Conservation (phyloP, 148 eudicot species). For the Linanthus parryae region DNA sequence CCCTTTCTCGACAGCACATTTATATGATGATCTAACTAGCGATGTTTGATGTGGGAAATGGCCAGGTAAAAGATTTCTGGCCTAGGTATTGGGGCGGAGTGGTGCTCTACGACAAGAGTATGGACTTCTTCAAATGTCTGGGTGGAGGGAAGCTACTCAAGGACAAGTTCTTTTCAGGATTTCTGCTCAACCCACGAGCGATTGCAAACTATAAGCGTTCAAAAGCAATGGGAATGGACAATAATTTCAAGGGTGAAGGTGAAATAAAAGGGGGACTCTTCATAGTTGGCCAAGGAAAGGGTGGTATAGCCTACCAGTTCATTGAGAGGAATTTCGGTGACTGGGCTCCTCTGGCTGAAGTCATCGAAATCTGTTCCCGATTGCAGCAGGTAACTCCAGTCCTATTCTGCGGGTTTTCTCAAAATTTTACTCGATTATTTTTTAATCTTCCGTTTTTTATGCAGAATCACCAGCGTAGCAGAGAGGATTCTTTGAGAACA, state of each 20-base stretch:
- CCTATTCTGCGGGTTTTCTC: slow-evolving; percentile 4
- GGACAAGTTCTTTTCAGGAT: slow-evolving; percentile 46
- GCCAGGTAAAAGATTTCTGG: slow-evolving; percentile 37
- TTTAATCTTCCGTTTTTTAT: neutral
- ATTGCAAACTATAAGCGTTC: slow-evolving; percentile 42
- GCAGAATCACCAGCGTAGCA: slow-evolving; percentile 23
- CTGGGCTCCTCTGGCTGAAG: slow-evolving; percentile 44
- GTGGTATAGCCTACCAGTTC: slow-evolving; percentile 45
- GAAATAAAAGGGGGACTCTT: slow-evolving; percentile 50
- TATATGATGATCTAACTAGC: too few relatives aligned
- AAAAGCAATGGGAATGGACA: slow-evolving; percentile 31
- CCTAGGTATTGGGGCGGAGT: slow-evolving; percentile 46
- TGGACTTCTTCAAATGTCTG: slow-evolving; percentile 40
- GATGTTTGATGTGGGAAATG: too few relatives aligned
- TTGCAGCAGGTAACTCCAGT: slow-evolving; percentile 34
- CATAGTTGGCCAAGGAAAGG: slow-evolving; percentile 34
- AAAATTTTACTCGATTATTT: neutral
- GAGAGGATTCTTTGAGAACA: slow-evolving; percentile 7
- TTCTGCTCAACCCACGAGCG: slow-evolving; percentile 37
- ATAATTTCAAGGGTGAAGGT: slow-evolving; percentile 39
- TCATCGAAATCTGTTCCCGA: slow-evolving; percentile 28
- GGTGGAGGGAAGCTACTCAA: slow-evolving; percentile 40
- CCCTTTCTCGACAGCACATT: slow-evolving; percentile 1
- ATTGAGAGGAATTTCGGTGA: slow-evolving; percentile 47
- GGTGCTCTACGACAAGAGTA: slow-evolving; percentile 27